These are phyloP conservation scores for Botrytis cinerea DNA, from an alignment of 2,329 filamentous ascomycete genomes.

Conservation along the genomic window DNA sequence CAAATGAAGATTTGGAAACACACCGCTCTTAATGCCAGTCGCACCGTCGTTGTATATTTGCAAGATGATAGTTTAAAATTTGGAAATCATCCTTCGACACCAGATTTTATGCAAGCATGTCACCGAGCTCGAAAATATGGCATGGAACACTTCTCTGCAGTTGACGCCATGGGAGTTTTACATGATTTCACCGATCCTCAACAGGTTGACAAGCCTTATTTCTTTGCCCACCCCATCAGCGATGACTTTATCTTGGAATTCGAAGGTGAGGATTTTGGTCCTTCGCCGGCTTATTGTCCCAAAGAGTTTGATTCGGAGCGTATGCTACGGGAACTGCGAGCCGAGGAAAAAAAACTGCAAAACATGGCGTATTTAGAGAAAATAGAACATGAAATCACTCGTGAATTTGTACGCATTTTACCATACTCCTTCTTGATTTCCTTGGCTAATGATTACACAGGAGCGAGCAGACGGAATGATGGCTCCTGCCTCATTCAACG, in stretches of 20 bases:
- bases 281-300: not conserved
- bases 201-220: not conserved
- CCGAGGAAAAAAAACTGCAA: not conserved
- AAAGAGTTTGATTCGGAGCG: not conserved
- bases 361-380: rapidly evolving
- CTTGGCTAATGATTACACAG: not conserved
- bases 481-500: too few relatives aligned
- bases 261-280: not conserved
- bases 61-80: not conserved
- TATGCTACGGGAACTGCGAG: not conserved
- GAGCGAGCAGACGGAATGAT: rapidly evolving
- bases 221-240: not conserved
- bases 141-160: not conserved
- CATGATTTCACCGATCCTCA: not conserved
- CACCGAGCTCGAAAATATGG: not conserved
- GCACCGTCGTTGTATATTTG: not conserved
- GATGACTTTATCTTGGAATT: conserved; percentile 16
- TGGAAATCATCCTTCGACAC: not conserved
- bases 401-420: rapidly evolving
- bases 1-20: not conserved
- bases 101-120: conserved; percentile 14
- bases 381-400: rapidly evolving
- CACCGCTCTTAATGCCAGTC: not conserved
- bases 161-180: not conserved
- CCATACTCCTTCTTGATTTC: not conserved